Base-by-base conservation (phyloP, 1,284 basidiomycete genomes). In the Trametes versicolor region DNA sequence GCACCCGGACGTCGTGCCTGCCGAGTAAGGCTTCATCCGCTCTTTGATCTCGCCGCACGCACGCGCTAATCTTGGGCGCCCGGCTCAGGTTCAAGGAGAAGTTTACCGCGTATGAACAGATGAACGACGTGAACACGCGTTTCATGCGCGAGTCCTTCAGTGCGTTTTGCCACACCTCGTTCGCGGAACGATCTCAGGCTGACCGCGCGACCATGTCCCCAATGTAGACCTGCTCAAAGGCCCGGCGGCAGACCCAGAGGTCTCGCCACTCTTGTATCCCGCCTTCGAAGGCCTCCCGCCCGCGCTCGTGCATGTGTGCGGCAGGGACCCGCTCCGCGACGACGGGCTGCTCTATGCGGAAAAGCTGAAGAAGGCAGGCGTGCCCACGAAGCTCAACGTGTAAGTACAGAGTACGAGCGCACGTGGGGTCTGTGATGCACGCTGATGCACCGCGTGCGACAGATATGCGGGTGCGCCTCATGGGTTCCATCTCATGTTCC, bases 281-380 rank as follows among this genome's bases (percentile, higher is more conserved):
- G 61, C 59, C 1, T 64, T 65, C 43, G 45, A 49, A n/a, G 66
- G 57, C 12, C 62, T 72, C 21, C 62, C 72, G 21, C 64, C 69
- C 2, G 55, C 67, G 12, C 70, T 64, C 63, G n/a, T 72, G 36
- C 72, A 73, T 48, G 55, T 72, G 10, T 48, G 48, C 25, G 69
- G 70, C n/a, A 29, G 34, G 17, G 72, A 73, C 58, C 67, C 67
- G 6, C 47, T 71, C 32, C 50, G 71, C 15, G 71, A 73, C 51
- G 71, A 73, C 36, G 72, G 65, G 4, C 49, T 72, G 4, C 43
- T 72, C 23, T 73, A 71, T 47, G 67, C 65, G n/a, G 60, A 63
- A 47, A 34, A 68, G 23, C 55, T 73, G 19, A 58, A 63, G 29
- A 69, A 66, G 12, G 54, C 58, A 17, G 69, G 69, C 21, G 69